Evolutionary conservation across 768 basidiomycete genomes (phyloP).

Genomic region (Phlebiopsis flavidoalba): DNA sequence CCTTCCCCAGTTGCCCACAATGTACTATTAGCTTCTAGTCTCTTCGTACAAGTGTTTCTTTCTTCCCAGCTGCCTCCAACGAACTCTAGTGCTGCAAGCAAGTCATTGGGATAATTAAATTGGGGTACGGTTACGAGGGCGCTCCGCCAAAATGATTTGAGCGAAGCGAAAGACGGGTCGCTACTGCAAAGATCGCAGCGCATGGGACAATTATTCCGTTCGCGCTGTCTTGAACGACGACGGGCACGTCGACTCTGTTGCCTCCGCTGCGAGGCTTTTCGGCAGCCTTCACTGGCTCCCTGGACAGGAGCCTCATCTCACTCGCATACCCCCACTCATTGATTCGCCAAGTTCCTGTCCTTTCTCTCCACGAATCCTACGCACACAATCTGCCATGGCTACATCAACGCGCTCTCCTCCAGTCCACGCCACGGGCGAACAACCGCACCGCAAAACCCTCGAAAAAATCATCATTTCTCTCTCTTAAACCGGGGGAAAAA

Average conservation of each 20-base stretch:
- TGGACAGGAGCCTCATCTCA: background rate
- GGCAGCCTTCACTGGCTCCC: background rate
- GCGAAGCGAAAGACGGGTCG: background rate
- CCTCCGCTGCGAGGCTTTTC: background rate
- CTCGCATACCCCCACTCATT: constrained; percentile 10
- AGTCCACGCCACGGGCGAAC: constrained; percentile 17
- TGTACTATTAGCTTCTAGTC: background rate
- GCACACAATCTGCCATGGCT: constrained; percentile 18
- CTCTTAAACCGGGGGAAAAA: constrained; percentile 35
- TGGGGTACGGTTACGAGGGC: background rate
- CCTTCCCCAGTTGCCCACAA: background rate
- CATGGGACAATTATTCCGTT: background rate
- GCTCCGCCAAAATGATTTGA: constrained; percentile 3
- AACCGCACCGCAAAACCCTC: constrained; percentile 37
- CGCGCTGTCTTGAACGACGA: constrained; percentile 6
- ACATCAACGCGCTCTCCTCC: constrained; percentile 15
- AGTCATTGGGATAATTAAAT: background rate
- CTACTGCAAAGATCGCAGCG: background rate
- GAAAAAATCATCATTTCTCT: constrained; percentile 54
- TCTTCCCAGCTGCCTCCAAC: background rate
- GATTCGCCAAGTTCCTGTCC: constrained; percentile 13
- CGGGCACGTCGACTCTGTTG: constrained; percentile 6
- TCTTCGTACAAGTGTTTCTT: background rate
- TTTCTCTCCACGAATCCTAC: constrained; percentile 11
- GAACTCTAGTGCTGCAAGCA: no score